Base-by-base conservation (phyloP, 2,329 filamentous ascomycete species). In the Eurotiales sp. region DNA sequence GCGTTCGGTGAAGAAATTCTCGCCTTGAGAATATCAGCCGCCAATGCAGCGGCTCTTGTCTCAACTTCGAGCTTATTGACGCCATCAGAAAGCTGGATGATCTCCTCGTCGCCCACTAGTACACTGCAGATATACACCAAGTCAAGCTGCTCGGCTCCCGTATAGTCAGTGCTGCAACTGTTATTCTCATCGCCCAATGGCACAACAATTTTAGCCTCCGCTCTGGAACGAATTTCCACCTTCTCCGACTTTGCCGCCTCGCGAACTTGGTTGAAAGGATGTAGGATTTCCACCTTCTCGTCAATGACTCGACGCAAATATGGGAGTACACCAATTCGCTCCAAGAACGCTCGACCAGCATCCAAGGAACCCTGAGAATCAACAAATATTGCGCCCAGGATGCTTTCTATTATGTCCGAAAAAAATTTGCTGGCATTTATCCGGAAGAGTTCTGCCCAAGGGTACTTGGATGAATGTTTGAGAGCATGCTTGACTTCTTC, bases 361-460 rank as follows among this genome's bases (percentile, higher is more conserved):
- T 72, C 72, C 12, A 89, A 63, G 1, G 79, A 77, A 0, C 86
- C 87, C 0, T 77, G 58, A 0, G 78, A 87, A 65, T 97, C 93
- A 17, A 96, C 74, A 75, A 87, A 96, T 0, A 96, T 77, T 0
- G 90, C 91, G 0, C 88, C 92, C 0, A 97, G 68, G 0, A 95
- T 65, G 27, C 82, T 81, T 71, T 97, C 92, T 8, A 96, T 76
- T 7, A 96, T 71, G 65, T 96, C 91, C 0, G 87, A 92, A 68
- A 87, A 86, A 67, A 88, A 87, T 63, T 96, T 96, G 14, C 81
- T 81, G 0, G 84, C 77, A 12, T 78, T 76, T 1, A 95, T 73
- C 0, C 79, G 76, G 0, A 83, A 75, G 1, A 97, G 79, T 0
- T 83, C 68, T 1, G 80, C 75, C 92, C 92, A 97, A 0, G 92